Base-by-base conservation (phyloP, 2,329 filamentous ascomycete genomes). In the Paraphoma sp. region DNA sequence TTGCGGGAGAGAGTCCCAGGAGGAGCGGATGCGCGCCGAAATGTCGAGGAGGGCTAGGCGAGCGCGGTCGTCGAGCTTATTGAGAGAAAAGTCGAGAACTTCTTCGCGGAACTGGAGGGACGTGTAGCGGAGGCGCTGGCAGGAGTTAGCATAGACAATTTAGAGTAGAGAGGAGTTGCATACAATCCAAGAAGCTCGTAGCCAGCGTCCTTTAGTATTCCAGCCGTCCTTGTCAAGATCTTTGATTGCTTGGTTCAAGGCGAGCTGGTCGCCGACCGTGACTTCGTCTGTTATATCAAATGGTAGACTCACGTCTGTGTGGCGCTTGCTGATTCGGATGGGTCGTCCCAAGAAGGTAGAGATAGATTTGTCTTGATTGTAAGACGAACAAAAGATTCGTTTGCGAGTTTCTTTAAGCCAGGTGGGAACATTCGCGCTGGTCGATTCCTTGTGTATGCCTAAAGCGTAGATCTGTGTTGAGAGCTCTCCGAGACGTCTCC, bases 161-260 rank as follows among this genome's bases (percentile, higher is more conserved):
- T 23, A 23, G 23, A 23, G 23, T 23, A 23, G 23, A 23, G 23
- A 10, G 7, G 1, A 14, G n/a, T 2, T 6, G 56, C 59, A 23
- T 51, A 69, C 59, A 18, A 71, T 67, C 68, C 69, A 75, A 8
- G 64, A 65, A n/a, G 67, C 66, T 30, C 71, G 60, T 4, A 65
- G 45, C 56, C 68, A 68, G 17, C 59, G 59, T 4, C 63, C 54
- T 38, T 67, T 57, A 5, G 67, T 71, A 41, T 84, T 85, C 84
- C 73, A 76, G 3, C 71, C 71, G 14, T 70, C 58, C 8, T 51
- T 33, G 41, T 72, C 71, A 6, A 76, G 56, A 9, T 36, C 47
- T 41, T 56, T 45, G 23, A 68, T 67, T 3, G 70, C 70, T 18
- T 47, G 29, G 1, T 57, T 38, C 0, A 73, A 29, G 0, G 53